Evolutionary conservation across 805 yeast genomes (phyloP), one percentile per base, ranked within the genome.

Genomic region (Pichia phayaonensis): DNA sequence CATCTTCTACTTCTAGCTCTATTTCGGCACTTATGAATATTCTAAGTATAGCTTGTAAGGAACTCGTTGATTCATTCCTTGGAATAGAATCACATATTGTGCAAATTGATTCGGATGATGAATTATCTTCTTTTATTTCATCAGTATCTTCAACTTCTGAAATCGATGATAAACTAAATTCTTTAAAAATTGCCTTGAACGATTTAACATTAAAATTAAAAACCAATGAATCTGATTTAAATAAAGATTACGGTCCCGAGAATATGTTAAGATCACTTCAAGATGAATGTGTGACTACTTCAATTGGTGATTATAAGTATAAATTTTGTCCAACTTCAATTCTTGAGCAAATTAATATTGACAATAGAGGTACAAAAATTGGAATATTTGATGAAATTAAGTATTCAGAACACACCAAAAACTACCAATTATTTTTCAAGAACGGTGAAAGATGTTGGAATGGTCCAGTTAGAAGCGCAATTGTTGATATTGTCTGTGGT

Each of bases 401-500:
- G 10, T 47, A 42, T 41, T 55, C 59, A 24, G 55, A 51, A 8
- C 55, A 52, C 3, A 48, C 48, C 2, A 45, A 49, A 15, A 42
- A 47, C 13, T 51, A 62, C 26, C 54, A 50, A 13, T 39, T 68
- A 7, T 31, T 49, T 8, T 94, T 73, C 61, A 70, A 65, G 4
- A 61, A 71, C 20, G 99, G 99, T 21, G 82, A 81, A 41, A 77
- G 74, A 61, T 94, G 99, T 67, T 92, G 98, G 97, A 87, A 90
- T 63, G 99, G 99, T 0, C 97, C 97, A 6, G 64, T 71, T 27
- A 79, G 99, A 64, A 76, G 84, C 34, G 90, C 88, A 1, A 68
- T 64, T 11, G 83, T 87, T 1, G 71, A 71, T 22, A 61, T 90
- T 49, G 70, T 72, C 18, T 94, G 99, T 68, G 95, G 95, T 0